Evolutionary conservation across 305 asterid species (phyloP).

Genomic region (Rubia tinctorum): DNA sequence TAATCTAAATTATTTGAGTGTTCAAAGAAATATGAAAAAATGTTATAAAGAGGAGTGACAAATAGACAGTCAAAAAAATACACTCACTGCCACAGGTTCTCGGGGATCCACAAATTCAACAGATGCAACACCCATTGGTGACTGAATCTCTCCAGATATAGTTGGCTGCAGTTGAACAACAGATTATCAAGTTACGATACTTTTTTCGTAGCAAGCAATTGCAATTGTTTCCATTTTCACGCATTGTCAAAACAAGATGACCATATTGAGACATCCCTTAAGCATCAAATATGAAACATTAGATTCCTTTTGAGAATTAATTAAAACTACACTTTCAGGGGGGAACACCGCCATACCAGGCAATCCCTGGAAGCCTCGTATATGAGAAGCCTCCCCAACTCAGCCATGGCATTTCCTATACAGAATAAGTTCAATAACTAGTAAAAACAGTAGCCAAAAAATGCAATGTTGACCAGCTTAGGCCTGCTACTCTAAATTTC

Average conservation of each 20-base stretch:
- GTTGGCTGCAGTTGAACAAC: conserved; percentile 56
- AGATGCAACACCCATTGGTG: conserved; percentile 78
- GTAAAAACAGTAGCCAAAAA: neutral
- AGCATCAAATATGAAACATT: neutral
- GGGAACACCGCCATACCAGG: conserved; percentile 39
- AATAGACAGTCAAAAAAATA: conserved; percentile 2
- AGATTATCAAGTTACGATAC: conserved; percentile 14
- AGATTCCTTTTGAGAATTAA: neutral
- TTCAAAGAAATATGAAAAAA: neutral
- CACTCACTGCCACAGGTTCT: conserved; percentile 85
- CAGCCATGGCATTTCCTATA: conserved; percentile 89
- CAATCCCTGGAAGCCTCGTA: conserved; percentile 98
- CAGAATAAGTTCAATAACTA: conserved; percentile 2
- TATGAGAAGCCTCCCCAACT: conserved; percentile 88
- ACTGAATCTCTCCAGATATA: conserved; percentile 76
- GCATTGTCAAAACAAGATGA: neutral
- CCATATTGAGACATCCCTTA: neutral
- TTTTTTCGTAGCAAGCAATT: neutral
- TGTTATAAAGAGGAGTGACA: neutral
- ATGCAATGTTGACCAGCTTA: neutral
- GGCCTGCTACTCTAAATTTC: neutral
- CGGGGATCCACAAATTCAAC: conserved; percentile 97
- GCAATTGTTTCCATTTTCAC: neutral
- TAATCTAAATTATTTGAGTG: neutral
- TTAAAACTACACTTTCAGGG: neutral